A percentile compares a stretch with the other conserved stretches of the same genome.
Conservation (phyloP, 305 asterid genomes). For the Fraxinus velutina region DNA sequence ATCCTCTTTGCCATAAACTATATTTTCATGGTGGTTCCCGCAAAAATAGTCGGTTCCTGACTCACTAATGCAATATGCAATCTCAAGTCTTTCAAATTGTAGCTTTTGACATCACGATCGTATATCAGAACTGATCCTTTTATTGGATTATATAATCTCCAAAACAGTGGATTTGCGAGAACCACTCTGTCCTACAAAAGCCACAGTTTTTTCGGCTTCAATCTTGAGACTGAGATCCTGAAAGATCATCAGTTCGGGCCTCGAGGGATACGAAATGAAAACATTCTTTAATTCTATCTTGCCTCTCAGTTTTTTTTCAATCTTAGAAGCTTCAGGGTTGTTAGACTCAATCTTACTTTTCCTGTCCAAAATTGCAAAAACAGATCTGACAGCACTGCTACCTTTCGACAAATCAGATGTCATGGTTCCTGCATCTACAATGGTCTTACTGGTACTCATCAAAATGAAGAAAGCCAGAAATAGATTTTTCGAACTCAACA, state of each 20-base stretch:
- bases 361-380: slow-evolving; percentile 37
- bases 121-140: slow-evolving; percentile 45
- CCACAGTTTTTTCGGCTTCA: slow-evolving; percentile 42
- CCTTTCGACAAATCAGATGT: slow-evolving; percentile 48
- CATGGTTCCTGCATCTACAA: slow-evolving; percentile 54
- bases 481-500: slow-evolving; percentile 34
- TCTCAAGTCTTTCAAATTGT: slow-evolving; percentile 43
- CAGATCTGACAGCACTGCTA: slow-evolving; percentile 35
- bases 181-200: slow-evolving; percentile 58
- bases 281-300: slow-evolving; percentile 43
- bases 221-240: slow-evolving; percentile 38
- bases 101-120: slow-evolving; percentile 37
- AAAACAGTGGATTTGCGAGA: slow-evolving; percentile 56
- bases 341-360: slow-evolving; percentile 38
- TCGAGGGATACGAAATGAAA: slow-evolving; percentile 40
- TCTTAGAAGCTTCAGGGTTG: slow-evolving; percentile 25
- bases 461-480: slow-evolving; percentile 48
- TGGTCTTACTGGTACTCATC: slow-evolving; percentile 45
- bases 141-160: slow-evolving; percentile 49
- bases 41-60: slow-evolving; percentile 57
- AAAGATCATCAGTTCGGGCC: slow-evolving; percentile 42
- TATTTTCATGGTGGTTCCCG: slow-evolving; percentile 48
- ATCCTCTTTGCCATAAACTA: slow-evolving; percentile 38
- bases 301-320: slow-evolving; percentile 25
- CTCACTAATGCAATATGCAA: slow-evolving; percentile 46